These are phyloP conservation scores for Didymella exigua DNA, from an alignment of 2,329 filamentous ascomycete genomes.

Conservation along the genomic window DNA sequence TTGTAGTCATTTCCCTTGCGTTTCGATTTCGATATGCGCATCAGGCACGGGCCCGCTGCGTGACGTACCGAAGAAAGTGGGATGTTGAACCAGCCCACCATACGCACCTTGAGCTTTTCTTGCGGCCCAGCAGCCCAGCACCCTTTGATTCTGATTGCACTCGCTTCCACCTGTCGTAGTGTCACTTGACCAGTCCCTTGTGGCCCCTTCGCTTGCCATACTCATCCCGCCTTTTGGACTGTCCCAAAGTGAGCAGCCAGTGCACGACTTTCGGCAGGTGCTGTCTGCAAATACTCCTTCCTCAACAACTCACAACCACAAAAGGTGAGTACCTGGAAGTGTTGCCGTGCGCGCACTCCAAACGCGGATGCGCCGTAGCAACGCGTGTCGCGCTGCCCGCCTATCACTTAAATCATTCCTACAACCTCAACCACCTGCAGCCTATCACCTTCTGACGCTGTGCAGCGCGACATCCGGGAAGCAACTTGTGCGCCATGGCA, in stretches of 20 bases:
- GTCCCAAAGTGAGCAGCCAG: not conserved
- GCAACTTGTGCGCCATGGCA: constrained; percentile 29
- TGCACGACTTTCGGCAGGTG: constrained; percentile 7
- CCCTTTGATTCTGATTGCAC: constrained; percentile 2
- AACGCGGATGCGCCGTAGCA: not conserved
- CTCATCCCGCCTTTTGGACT: not conserved
- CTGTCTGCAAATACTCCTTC: constrained; percentile 14
- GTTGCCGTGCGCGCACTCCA: not conserved
- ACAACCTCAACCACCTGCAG: constrained; percentile 6
- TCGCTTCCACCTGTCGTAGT: constrained; percentile 1
- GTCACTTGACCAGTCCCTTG: not conserved
- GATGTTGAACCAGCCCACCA: constrained; percentile 25
- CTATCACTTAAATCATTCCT: constrained; percentile 14
- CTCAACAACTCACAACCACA: constrained; percentile 7
- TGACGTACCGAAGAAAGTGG: constrained; percentile 22
- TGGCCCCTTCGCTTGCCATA: not conserved
- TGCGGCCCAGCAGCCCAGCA: constrained; percentile 12
- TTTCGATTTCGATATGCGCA: constrained; percentile 15
- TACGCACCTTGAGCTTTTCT: constrained; percentile 16
- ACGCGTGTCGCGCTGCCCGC: constrained; percentile 8
- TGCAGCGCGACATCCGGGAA: constrained; percentile 31
- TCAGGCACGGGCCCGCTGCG: constrained; percentile 8
- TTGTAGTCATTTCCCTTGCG: constrained; percentile 19
- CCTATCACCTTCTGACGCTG: constrained; percentile 21
- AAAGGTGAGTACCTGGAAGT: constrained; percentile 14